Evolutionary conservation across 352 stramenopile genomes (phyloP), one percentile per base, ranked within the genome.

Genomic region (Phytophthora pluvialis): DNA sequence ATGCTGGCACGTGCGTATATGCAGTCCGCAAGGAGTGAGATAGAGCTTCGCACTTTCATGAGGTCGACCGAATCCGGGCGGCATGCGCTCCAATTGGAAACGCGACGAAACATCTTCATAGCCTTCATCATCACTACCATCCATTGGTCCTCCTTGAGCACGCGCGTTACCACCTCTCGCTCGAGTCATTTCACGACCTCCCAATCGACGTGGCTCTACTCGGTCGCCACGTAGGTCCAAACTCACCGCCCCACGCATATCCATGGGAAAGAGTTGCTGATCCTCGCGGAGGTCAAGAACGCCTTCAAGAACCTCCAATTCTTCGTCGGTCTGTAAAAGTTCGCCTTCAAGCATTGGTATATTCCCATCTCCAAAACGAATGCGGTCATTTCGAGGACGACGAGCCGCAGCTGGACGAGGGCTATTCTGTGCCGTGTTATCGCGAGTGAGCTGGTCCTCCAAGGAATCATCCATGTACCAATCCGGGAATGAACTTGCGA

Each of bases 1-100:
- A 45, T 96, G 88, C 50, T 96, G 88, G 38, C 88, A 96, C 10
- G 88, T 96, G 29, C 88, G 88, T 49, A 94, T 81, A 47, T 95
- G 88, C 32, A 96, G 73, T 3, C 88, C 83, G 36, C 86, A 94
- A 13, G 86, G 86, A 7, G 81, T 91, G 26, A 93, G 71, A 69
- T 87, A 91, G 3, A 94, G 64, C 43, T 91, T 89, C 12, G 80
- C 70, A 66, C 77, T 88, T 69, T 86, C 70, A 8, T 72, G 72
- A 44, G 75, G 64, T 6, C 67, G 66, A 39, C 73, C 77, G 53
- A 86, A 78, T 11, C 78, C 77, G 4, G 82, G 80, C 21, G 73
- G 79, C 3, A 70, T 70, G 8, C 73, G 78, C 29, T 86, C 80
- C 26, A 75, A 53, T 45, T 70, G 75, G 10, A 77, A 80, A 45